Percentiles rank a stretch among this genome's conserved stretches.
phyloP scores from a whole-genome alignment of 768 basidiomycete species.

The Trametes coccinea region DNA sequence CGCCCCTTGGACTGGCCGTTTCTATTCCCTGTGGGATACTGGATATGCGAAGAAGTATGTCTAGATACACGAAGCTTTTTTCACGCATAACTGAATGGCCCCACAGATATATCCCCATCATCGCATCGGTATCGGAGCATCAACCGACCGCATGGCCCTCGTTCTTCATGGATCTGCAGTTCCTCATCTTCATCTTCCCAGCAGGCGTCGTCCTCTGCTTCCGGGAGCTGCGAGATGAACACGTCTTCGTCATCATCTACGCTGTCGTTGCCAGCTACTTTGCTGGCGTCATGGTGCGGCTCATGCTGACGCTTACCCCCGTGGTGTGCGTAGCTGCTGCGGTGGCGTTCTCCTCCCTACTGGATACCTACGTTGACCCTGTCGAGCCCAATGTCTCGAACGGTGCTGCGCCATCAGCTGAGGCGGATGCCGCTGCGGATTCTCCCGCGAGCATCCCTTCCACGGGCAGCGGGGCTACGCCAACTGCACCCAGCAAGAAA shows the following conservation, averaged over 20 bases:
- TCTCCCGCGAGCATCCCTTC: conserved; percentile 33
- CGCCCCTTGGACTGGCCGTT: conserved; percentile 99
- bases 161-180: conserved; percentile 99
- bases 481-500: conserved; percentile 37
- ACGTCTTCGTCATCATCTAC: conserved; percentile 98
- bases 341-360: conserved; percentile 81
- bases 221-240: conserved; percentile 92
- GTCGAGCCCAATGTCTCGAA: conserved; percentile 55
- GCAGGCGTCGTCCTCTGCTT: conserved; percentile 95
- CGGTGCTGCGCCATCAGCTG: conserved; percentile 31
- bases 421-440: conserved; percentile 28
- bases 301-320: conserved; percentile 97
- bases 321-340: conserved; percentile 95
- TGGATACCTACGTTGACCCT: conserved; percentile 91
- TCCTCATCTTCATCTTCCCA: conserved; percentile 97
- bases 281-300: conserved; percentile 98
- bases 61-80: conserved; percentile 18
- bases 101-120: conserved; percentile 88
- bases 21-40: conserved; percentile 99
- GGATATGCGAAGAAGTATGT: conserved; percentile 94
- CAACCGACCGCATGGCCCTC: conserved; percentile 99
- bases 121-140: conserved; percentile 98
- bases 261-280: conserved; percentile 96
- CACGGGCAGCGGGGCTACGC: conserved; percentile 20
- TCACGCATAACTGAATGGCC: conserved; percentile 7